Base-by-base conservation (phyloP, 192 early-diverging fungal species). In the Coemansia sp. region DNA sequence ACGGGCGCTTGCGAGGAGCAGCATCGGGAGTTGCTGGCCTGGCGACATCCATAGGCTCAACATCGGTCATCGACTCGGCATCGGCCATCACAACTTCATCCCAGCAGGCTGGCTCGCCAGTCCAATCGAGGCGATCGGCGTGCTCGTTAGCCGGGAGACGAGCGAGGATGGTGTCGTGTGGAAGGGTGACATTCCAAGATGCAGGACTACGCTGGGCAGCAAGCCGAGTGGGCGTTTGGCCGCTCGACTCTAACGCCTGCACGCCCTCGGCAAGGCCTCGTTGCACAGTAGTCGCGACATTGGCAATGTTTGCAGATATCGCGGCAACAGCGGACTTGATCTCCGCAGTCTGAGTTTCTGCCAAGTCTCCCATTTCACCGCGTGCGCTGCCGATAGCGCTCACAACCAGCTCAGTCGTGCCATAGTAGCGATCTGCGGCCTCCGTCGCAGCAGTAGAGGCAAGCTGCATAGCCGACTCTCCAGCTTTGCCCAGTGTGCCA, bases 1-100 rank as follows among this genome's bases (percentile, higher is more conserved):
- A 76, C 25, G 69, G 35, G n/a, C 73, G 64, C 59, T 82, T 82
- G 59, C 65, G 69, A 53, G 37, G 37, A 66, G 57, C 25, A 39
- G 46, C 22, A 14, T 42, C 53, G n/a, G 46, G 31, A 0, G 59
- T 22, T 2, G 17, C 49, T 29, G 54, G 65, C n/a, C 27, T 27
- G 37, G n/a, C 27, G 25, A 32, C 31, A 17, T 22, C 25, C n/a
- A 49, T 25, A 3, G 56, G 22, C 24, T 57, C 43, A 39, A 36
- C 45, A 47, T 46, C 67, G 14, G 39, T 59, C 4, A 25, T 41
- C 15, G 39, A 11, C 19, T 62, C 27, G 12, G 22, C 36, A 29
- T 42, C 27, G 29, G 31, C 45, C 32, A 35, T 35, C 7, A 35
- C 4, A 2, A 35, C 32, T 35, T 31, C 14, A 8, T 68, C 59